These are phyloP conservation scores for Penicillium sp. DNA, from an alignment of 2,329 filamentous ascomycete species.

Conservation along the genomic window DNA sequence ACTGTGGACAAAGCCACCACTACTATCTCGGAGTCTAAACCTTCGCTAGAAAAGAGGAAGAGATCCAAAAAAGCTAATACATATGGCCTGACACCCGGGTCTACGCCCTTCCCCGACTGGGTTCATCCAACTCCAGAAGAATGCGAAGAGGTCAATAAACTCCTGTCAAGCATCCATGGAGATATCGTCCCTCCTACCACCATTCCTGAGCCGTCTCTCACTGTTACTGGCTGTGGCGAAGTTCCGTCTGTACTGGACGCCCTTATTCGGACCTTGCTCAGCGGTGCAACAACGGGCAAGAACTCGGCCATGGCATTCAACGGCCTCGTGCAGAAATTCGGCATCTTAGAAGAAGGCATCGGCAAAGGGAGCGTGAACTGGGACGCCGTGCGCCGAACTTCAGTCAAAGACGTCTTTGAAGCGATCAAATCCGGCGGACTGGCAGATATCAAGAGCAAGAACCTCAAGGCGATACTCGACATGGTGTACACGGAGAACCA, in stretches of 20 bases:
- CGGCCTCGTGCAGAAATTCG: conserved; percentile 68
- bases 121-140: conserved; percentile 68
- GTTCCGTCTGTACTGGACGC: conserved; percentile 69
- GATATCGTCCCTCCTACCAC: conserved; percentile 66
- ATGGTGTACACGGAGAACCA: conserved; percentile 73
- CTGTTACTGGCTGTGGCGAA: conserved; percentile 72
- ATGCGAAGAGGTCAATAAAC: conserved; percentile 69
- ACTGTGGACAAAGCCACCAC: conserved; percentile 28
- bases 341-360: conserved; percentile 64
- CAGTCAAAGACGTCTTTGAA: conserved; percentile 65
- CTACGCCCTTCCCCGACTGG: conserved; percentile 70
- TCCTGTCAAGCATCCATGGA: conserved; percentile 71
- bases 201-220: conserved; percentile 71
- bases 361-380: conserved; percentile 76
- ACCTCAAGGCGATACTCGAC: conserved; percentile 75
- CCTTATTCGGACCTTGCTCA: conserved; percentile 65
- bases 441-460: conserved; percentile 70
- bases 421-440: conserved; percentile 75
- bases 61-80: conserved; percentile 34
- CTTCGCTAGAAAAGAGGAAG: not conserved
- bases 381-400: conserved; percentile 68
- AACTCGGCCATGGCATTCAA: conserved; percentile 71
- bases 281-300: conserved; percentile 62
- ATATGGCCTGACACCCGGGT: conserved; percentile 61
- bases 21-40: not conserved